Percentiles rank a stretch among this genome's conserved stretches.
These are phyloP conservation scores for Cladorrhinum sp. DNA, from an alignment of 2,329 filamentous ascomycete genomes.

Conservation along the genomic window DNA sequence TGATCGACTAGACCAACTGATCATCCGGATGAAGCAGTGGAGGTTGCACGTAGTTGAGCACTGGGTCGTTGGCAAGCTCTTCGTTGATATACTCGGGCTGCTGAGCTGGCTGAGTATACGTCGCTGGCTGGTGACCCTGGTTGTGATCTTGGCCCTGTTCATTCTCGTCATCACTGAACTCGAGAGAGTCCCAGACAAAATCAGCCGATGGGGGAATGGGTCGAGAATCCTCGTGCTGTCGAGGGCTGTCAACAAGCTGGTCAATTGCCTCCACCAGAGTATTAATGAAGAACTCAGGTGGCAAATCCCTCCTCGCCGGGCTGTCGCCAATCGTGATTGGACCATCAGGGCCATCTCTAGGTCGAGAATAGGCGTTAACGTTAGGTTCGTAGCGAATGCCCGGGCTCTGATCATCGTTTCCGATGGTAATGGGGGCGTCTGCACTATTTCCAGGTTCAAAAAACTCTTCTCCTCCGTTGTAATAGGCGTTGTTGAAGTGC, in stretches of 20 bases:
- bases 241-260: neutral
- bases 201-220: too few species aligned
- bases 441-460: neutral
- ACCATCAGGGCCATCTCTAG: neutral
- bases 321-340: too few species aligned
- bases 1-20: neutral
- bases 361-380: too few species aligned
- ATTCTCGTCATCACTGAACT: too few species aligned
- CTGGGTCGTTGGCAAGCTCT: neutral
- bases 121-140: too few species aligned
- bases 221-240: too few species aligned
- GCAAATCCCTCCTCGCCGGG: neutral
- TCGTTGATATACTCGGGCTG: neutral
- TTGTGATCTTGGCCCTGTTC: too few species aligned
- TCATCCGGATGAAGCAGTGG: neutral
- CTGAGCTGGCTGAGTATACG: neutral
- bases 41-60: neutral
- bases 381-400: too few species aligned
- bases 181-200: too few species aligned
- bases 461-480: too few species aligned
- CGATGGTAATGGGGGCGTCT: neutral
- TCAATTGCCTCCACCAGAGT: neutral
- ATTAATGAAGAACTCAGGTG: neutral
- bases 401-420: neutral
- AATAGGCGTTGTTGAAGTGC: neutral